Evolutionary conservation across 441 rosid genomes (phyloP).

Genomic region (Hura crepitans): DNA sequence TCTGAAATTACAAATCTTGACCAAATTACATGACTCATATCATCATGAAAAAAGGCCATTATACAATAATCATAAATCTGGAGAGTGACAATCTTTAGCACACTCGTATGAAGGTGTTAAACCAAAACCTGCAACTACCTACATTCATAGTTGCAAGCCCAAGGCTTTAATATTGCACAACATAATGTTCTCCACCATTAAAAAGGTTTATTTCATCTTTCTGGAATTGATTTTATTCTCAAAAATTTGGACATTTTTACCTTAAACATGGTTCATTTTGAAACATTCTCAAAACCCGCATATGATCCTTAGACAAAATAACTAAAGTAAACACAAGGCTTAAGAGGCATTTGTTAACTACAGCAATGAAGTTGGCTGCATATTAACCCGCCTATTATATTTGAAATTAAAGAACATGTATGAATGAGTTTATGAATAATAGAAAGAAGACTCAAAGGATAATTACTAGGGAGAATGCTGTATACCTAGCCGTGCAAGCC

Average conservation of each 20-base stretch:
- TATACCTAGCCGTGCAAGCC: slow-evolving; percentile 72
- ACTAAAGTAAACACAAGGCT: not conserved
- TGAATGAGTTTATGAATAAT: not conserved
- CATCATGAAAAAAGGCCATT: not conserved
- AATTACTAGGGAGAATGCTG: not conserved
- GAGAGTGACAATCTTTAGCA: not conserved
- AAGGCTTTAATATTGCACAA: not conserved
- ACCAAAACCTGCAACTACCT: not conserved
- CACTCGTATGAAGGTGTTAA: not conserved
- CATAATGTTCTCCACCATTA: not conserved
- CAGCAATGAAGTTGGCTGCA: not conserved
- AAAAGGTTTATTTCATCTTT: no score
- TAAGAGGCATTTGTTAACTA: not conserved
- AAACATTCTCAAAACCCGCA: not conserved
- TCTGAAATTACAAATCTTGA: not conserved
- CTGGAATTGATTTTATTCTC: no score
- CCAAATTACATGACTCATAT: not conserved
- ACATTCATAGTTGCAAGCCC: not conserved
- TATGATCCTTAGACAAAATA: not conserved
- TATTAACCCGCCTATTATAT: not conserved
- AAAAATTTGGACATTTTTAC: no score
- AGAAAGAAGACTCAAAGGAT: not conserved
- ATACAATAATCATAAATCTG: not conserved
- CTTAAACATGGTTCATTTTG: not conserved
- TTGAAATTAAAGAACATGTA: not conserved